A percentile compares a stretch with the other conserved stretches of the same genome.
Conservation (phyloP, 2,329 filamentous ascomycete genomes). For the Aspergillus latus region DNA sequence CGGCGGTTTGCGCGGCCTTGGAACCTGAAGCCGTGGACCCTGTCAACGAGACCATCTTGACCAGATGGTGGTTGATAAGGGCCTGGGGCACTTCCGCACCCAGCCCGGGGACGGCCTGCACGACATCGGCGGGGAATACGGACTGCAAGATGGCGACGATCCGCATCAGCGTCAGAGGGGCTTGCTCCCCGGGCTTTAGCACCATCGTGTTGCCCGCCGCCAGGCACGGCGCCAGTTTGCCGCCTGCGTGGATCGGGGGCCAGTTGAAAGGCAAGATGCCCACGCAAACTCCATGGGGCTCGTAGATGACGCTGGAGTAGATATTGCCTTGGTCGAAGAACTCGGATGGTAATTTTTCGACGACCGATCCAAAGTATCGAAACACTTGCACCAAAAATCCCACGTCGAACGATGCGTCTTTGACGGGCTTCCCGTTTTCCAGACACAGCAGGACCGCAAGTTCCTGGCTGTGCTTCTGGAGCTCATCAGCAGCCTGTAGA, state of each 20-base stretch:
- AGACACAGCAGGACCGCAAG: neutral
- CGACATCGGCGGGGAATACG: neutral
- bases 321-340: neutral
- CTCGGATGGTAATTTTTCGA: neutral
- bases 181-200: neutral
- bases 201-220: neutral
- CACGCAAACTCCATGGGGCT: neutral
- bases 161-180: slow-evolving; percentile 22
- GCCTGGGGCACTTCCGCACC: neutral
- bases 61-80: neutral
- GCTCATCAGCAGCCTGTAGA: neutral
- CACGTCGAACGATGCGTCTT: neutral
- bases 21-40: neutral
- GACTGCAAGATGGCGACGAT: neutral
- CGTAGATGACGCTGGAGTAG: neutral
- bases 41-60: neutral
- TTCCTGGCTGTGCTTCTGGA: neutral
- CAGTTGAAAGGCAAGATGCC: neutral
- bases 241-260: neutral
- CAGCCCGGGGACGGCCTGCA: neutral
- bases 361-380: neutral
- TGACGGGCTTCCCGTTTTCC: neutral
- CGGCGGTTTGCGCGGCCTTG: neutral
- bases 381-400: neutral
- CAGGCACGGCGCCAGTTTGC: neutral